Conservation (phyloP, 2,329 filamentous ascomycete genomes). For the Podosphaera xanthii region DNA sequence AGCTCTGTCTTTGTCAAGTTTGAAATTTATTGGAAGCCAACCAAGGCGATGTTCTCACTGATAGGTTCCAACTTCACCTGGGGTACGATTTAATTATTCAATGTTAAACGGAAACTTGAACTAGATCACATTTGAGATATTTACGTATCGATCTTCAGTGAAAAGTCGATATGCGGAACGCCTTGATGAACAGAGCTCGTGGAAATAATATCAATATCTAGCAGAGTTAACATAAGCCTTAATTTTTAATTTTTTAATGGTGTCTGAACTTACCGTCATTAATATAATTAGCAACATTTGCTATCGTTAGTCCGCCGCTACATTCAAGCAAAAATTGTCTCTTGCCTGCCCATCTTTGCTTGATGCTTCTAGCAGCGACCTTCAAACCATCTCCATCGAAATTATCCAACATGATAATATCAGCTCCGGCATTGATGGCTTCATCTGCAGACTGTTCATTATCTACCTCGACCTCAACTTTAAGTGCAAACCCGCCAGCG, state of each 20-base stretch:
- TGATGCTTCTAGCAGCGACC: conserved; percentile 49
- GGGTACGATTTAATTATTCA: too few species aligned
- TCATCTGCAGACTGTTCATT: conserved; percentile 73
- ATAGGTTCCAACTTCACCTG: too few species aligned
- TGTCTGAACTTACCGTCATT: conserved; percentile 32
- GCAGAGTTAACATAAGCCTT: conserved; percentile 8
- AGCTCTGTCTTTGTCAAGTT: too few species aligned
- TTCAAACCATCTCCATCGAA: conserved; percentile 63
- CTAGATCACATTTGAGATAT: background rate
- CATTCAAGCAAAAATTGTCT: conserved; percentile 68
- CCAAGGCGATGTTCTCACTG: too few species aligned
- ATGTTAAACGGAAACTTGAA: too few species aligned
- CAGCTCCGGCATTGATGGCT: conserved; percentile 73
- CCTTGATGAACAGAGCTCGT: conserved; percentile 96
- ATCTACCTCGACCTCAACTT: conserved; percentile 91
- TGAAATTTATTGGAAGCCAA: too few species aligned
- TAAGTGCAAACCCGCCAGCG: conserved; percentile 72
- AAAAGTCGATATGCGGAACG: conserved; percentile 83
- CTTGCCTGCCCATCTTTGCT: conserved; percentile 56
- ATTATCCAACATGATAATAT: conserved; percentile 95
- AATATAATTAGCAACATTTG: conserved; percentile 68
- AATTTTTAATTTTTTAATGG: background rate
- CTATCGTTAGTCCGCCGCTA: conserved; percentile 66
- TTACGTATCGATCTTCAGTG: conserved; percentile 56
- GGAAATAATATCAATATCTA: conserved; percentile 84